Evolutionary conservation across 495 filamentous ascomycete species (phyloP).

Genomic region (Lasiosphaeria ovina): DNA sequence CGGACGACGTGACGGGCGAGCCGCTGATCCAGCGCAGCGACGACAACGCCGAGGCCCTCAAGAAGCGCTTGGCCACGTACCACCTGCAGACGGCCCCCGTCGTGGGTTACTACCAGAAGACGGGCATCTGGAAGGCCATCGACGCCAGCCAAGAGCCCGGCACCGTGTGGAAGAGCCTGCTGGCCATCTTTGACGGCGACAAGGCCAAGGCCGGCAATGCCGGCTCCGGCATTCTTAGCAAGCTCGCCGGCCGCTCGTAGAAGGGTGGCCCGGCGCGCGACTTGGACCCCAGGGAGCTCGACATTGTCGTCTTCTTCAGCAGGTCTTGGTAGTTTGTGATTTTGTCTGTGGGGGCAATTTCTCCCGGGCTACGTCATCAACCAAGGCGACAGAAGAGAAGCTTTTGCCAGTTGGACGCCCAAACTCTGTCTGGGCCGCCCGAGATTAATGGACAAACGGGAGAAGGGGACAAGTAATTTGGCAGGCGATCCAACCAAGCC

Average conservation of each 20-base stretch:
- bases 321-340: background rate
- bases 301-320: background rate
- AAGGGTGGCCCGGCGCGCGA: conserved; percentile 8
- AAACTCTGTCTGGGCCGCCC: too few species aligned
- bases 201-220: conserved; percentile 52
- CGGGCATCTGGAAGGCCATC: conserved; percentile 92
- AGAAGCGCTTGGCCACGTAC: conserved; percentile 91
- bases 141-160: conserved; percentile 97
- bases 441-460: background rate
- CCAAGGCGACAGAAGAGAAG: too few species aligned
- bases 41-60: conserved; percentile 95
- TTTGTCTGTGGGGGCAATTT: background rate
- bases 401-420: too few species aligned
- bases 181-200: conserved; percentile 68
- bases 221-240: conserved; percentile 46
- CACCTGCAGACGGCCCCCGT: conserved; percentile 92
- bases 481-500: too few species aligned
- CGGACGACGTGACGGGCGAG: conserved; percentile 94
- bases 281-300: background rate
- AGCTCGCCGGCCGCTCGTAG: conserved; percentile 42
- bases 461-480: too few species aligned
- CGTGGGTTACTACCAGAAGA: conserved; percentile 92
- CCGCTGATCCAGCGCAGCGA: conserved; percentile 93
- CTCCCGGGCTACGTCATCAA: background rate
- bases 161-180: conserved; percentile 88